Base-by-base conservation (phyloP, 306 rosid genomes). In the Mimosa pudica region DNA sequence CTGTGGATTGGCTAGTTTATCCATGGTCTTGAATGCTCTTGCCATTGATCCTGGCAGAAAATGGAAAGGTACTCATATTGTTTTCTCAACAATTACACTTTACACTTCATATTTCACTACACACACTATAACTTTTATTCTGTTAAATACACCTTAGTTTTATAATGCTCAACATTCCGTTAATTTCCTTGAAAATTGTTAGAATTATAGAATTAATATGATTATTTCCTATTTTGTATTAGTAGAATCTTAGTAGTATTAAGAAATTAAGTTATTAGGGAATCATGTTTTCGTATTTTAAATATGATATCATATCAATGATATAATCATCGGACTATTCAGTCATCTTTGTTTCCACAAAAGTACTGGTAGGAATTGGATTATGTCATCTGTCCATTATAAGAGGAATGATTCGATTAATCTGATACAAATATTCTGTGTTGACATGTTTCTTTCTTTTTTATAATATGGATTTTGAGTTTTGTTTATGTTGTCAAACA, bases 11-110 rank as follows among this genome's bases (percentile, higher is more conserved):
- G 98, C 98, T 3, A 95, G 94, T 77, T 87, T 95, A 18, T 89
- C 98, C 63, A 89, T 92, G 98, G 98, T 91, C 48, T 86, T 95
- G 87, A 95, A 95, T 80, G 92, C 98, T 70, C 98, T 95, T 36
- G 90, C 95, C 73, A 95, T 95, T 84, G 98, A 95, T 85, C 98
- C 98, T 3, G 92, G 97, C 42, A 89, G 96, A 71, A 95, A 90
- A 83, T 95, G 98, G 98, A 95, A 95, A 87, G 98, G 98, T 90
- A 70, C 57, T 16, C 36, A 16, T 35, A 1, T 8, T 47, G 13
- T 69, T 58, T 61, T 33, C 17, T 18, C 36, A 11, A 9, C 41
- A 10, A 10, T 42, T 12, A 60, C 14, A 18, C 16, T 60, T 12
- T 24, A 13, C 38, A 13, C 6, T 36, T 49, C 49, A 36, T 16